Evolutionary conservation across 768 basidiomycete genomes (phyloP).

Genomic region (Tephrocybe rancida): DNA sequence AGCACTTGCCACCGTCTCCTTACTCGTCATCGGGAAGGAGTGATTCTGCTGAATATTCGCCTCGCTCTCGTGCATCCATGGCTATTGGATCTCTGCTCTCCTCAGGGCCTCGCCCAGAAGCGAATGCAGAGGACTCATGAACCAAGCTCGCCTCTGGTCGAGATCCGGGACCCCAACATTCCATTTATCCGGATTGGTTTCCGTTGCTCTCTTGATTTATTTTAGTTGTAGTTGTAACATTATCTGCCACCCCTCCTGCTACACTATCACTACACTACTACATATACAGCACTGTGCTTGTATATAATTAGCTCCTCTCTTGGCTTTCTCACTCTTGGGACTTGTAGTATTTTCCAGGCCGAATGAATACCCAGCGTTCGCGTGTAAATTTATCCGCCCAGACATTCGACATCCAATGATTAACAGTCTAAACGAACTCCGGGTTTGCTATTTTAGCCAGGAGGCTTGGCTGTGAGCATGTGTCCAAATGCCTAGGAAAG

Average conservation of each 20-base stretch:
- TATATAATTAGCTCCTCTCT: constrained; percentile 14
- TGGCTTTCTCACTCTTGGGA: constrained; percentile 2
- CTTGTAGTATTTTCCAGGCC: constrained; percentile 4
- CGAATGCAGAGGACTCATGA: constrained; percentile 33
- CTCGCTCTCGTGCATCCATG: constrained; percentile 75
- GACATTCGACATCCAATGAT: background rate
- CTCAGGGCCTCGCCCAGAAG: constrained; percentile 40
- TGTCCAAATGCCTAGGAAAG: constrained; percentile 14
- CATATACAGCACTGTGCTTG: too few relatives aligned
- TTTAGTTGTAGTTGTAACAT: constrained; percentile 15
- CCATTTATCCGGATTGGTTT: background rate
- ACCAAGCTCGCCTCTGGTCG: constrained; percentile 19
- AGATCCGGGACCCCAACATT: background rate
- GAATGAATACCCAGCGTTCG: constrained; percentile 7
- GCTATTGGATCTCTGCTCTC: constrained; percentile 77
- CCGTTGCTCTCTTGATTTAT: constrained; percentile 9
- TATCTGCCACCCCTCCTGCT: constrained; percentile 7
- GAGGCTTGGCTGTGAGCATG: constrained; percentile 20
- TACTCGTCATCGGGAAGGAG: constrained; percentile 70
- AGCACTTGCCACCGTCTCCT: constrained; percentile 70
- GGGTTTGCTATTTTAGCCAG: constrained; percentile 12
- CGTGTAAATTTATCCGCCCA: background rate
- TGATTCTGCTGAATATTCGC: constrained; percentile 69
- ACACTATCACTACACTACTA: background rate
- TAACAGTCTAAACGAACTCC: constrained; percentile 5